Evolutionary conservation across 345 rosid species (phyloP), one percentile per base, ranked within the genome.

Genomic region (Mercurialis annua): DNA sequence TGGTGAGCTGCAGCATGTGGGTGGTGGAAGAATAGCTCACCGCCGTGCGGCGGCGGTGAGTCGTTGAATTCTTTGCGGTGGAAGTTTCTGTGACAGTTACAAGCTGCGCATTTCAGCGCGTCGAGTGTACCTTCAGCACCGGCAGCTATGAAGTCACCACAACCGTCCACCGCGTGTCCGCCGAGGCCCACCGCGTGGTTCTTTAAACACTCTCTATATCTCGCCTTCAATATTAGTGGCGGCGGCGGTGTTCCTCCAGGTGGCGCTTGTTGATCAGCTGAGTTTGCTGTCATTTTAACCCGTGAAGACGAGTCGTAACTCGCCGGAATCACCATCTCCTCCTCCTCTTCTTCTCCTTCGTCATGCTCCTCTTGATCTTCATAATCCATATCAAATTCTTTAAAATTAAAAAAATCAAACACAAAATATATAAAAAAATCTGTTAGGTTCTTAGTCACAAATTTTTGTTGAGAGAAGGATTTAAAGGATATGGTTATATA

Each of bases 301-400:
- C 81, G 68, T 16, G 71, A 26, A 0, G 83, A 71, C 30, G 87
- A 76, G 72, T 81, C 83, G 48, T 71, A 87, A 71, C 82, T 69
- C 64, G 78, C 66, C 0, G 78, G 76, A 33, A 81, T 43, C 54
- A 76, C 85, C 82, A 81, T 82, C 71, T 83, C 92, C 24, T 83
- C 92, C 23, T 85, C 92, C 29, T 70, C 74, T 21, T 83, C 92
- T 27, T 85, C 92, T 26, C 62, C 74, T 9, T 63, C 74, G 62
- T 63, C 74, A 61, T 81, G 86, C 75, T 85, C 87, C 14, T 83
- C 86, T 50, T 83, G 81, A 71, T 86, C 81, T 77, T 77, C 84
- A 72, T 79, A 77, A 65, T 81, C 88, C 86, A 85, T 40, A 3
- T 77, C 70, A 55, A 27, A 54, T 15, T 55, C 9, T 11, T 16